Evolutionary conservation across 345 rosid genomes (phyloP), one percentile per base, ranked within the genome.

Genomic region (Pugionium cornutum): DNA sequence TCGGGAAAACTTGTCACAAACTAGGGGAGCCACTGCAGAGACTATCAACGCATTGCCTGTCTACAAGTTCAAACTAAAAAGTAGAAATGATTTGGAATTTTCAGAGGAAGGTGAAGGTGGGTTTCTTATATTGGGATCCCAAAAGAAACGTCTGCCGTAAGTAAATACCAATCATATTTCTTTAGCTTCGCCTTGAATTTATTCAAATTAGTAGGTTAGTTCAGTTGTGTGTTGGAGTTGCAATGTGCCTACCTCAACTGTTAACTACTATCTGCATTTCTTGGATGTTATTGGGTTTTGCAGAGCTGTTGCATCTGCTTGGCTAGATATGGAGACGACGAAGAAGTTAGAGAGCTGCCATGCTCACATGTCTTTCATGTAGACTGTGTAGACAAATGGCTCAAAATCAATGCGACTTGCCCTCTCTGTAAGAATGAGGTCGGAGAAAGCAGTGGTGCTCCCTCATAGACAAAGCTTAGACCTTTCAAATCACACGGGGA

Each of bases 281-380:
- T 35, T 27, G 63, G 43, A 50, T 58, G 67, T 43, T 44, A 25
- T 26, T 73, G 66, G 51, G 54, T 40, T 50, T 29, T 76, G 77
- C 80, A 88, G 96, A 79, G 79, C 44, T 89, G 96, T 69, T 89
- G 92, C 58, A 89, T 86, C 47, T 89, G 96, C 78, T 73, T 89
- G 78, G 68, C 83, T 1, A 78, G 76, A 63, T 89, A 84, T 59
- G 86, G 67, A n/a, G 88, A 88, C 4, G 54, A 80, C 3, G 89
- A 86, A 27, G 80, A 83, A 63, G 77, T 88, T 51, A 80, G 83
- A 75, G 96, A 86, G 75, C 67, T 88, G 58, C 82, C 84, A 1
- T 86, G 96, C 68, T 35, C n/a, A 49, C 96, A 89, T 60, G 81
- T 86, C 6, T 84, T 89, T 77, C 89, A 84, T 44, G 85, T 84